A percentile compares a stretch with the other conserved stretches of the same genome.
These are phyloP conservation scores for Vicia sativa DNA, from an alignment of 306 rosid species.

Conservation along the genomic window DNA sequence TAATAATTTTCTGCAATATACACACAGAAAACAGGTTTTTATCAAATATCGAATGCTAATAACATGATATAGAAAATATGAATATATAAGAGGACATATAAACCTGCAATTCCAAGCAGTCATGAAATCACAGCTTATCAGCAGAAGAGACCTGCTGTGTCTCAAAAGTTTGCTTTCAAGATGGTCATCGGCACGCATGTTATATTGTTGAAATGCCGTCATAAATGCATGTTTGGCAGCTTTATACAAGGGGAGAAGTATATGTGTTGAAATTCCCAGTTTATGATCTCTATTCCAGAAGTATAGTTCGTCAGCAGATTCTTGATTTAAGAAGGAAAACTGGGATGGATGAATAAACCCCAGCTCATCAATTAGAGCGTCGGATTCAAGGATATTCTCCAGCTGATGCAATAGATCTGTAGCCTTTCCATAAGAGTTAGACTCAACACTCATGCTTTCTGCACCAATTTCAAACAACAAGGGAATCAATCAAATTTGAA, in stretches of 20 bases:
- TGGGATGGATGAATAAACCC: constrained; percentile 89
- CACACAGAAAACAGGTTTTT: neutral
- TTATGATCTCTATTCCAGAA: constrained; percentile 82
- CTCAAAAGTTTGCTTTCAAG: constrained; percentile 63
- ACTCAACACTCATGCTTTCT: constrained; percentile 44
- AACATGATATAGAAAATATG: constrained; percentile 15
- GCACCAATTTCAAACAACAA: too few relatives aligned
- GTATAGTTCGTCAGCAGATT: constrained; percentile 37
- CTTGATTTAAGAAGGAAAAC: constrained; percentile 55
- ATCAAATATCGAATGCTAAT: constrained; percentile 29
- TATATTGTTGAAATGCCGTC: constrained; percentile 55
- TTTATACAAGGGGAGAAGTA: constrained; percentile 62
- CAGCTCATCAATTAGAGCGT: constrained; percentile 76
- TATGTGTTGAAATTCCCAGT: constrained; percentile 73
- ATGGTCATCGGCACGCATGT: constrained; percentile 36
- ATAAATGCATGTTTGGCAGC: constrained; percentile 60
- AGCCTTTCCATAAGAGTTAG: constrained; percentile 36
- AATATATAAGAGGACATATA: constrained; percentile 23
- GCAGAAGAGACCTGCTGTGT: constrained; percentile 68
- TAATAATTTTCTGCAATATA: constrained; percentile 62
- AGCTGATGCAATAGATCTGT: constrained; percentile 59
- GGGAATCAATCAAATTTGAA: too few relatives aligned
- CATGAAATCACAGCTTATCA: constrained; percentile 81
- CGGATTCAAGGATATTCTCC: constrained; percentile 67
- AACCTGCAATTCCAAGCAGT: constrained; percentile 98